phyloP scores from a whole-genome alignment of 2,329 filamentous ascomycete species.

The Paramyrothecium roridum region DNA sequence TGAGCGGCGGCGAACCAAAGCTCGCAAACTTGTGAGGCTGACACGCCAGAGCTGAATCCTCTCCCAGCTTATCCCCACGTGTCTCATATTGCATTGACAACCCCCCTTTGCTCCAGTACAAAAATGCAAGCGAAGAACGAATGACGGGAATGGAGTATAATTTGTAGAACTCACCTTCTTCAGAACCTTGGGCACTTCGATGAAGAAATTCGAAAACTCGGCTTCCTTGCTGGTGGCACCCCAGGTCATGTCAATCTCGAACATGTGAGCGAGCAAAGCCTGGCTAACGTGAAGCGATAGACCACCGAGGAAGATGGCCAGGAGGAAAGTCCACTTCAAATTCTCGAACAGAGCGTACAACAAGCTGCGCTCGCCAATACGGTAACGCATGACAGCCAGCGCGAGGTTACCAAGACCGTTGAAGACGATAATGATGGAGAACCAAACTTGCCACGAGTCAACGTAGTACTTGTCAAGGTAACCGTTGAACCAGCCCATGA shows the following conservation, averaged over 20 bases:
- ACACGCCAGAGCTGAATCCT: slow-evolving; percentile 28
- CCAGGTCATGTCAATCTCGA: slow-evolving; percentile 84
- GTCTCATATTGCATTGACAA: too few species aligned
- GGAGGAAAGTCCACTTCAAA: slow-evolving; percentile 70
- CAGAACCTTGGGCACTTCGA: slow-evolving; percentile 75
- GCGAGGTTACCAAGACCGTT: slow-evolving; percentile 71
- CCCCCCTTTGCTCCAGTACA: too few species aligned
- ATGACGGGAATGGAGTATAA: not conserved
- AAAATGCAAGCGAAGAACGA: not conserved
- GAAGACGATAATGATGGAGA: slow-evolving; percentile 77
- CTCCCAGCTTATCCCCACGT: too few species aligned
- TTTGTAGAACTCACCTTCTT: slow-evolving; percentile 60
- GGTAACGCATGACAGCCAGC: slow-evolving; percentile 70
- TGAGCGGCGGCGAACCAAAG: not conserved
- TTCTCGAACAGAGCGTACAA: slow-evolving; percentile 57
- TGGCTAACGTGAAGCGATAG: slow-evolving; percentile 78
- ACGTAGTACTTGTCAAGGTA: slow-evolving; percentile 79
- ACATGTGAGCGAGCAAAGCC: slow-evolving; percentile 77
- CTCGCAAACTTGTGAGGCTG: too few species aligned
- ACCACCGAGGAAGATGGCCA: slow-evolving; percentile 80
- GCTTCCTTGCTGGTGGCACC: slow-evolving; percentile 81
- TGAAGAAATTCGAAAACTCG: slow-evolving; percentile 80
- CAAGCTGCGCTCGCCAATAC: slow-evolving; percentile 61
- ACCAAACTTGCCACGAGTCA: slow-evolving; percentile 76
- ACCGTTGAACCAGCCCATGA: slow-evolving; percentile 73